These are phyloP conservation scores for Fraxinus paxiana DNA, from an alignment of 305 asterid species.

Conservation along the genomic window DNA sequence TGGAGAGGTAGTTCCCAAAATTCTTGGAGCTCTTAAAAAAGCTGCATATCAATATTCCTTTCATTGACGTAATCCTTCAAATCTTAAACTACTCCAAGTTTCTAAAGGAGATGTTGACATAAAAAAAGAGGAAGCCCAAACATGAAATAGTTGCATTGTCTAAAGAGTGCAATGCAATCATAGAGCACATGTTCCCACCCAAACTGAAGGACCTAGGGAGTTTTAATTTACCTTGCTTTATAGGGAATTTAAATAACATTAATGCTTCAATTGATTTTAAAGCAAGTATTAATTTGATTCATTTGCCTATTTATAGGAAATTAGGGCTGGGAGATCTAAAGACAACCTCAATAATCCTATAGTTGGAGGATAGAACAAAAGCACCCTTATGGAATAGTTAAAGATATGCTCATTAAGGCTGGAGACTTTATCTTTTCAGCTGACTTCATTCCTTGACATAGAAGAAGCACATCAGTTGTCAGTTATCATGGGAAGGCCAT, in stretches of 20 bases:
- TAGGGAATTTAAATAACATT: not conserved
- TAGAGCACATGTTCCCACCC: not conserved
- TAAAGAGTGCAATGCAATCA: not conserved
- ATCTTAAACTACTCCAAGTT: not conserved
- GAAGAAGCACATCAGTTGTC: too few relatives aligned
- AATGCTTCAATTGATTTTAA: not conserved
- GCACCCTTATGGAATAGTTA: too few relatives aligned
- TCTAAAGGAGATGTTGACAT: not conserved
- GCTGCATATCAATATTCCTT: too few relatives aligned
- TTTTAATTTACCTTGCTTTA: not conserved
- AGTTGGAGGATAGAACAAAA: too few relatives aligned
- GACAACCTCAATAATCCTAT: not conserved
- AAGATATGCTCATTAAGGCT: too few relatives aligned
- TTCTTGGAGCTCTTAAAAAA: not conserved
- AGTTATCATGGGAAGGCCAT: too few relatives aligned
- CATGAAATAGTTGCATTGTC: not conserved
- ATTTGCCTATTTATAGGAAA: not conserved
- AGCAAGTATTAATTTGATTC: not conserved
- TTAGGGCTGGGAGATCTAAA: not conserved
- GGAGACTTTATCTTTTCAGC: too few relatives aligned
- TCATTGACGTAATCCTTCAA: too few relatives aligned
- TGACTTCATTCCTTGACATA: too few relatives aligned
- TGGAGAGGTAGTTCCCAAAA: not conserved
- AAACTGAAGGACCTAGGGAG: not conserved
- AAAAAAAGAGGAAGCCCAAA: not conserved